phyloP scores from a whole-genome alignment of 495 filamentous ascomycete species.

The Trichocladium uniseriatum region DNA sequence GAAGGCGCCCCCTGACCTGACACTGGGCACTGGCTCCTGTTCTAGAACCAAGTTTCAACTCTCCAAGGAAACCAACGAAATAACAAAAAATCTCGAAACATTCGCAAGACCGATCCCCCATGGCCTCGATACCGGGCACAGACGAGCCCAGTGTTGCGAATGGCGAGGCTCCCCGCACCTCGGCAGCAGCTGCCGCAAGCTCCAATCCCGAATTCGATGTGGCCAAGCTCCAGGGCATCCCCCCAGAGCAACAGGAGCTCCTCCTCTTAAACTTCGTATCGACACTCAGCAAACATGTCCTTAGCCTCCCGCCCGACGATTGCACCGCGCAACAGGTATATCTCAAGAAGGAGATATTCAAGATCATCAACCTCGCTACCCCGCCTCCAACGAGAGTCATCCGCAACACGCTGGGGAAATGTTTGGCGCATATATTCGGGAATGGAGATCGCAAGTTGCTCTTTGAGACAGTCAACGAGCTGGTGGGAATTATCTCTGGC shows the following conservation, averaged over 20 bases:
- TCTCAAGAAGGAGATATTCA: constrained; percentile 82
- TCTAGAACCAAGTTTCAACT: background rate
- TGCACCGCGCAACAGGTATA: constrained; percentile 80
- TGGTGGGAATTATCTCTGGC: constrained; percentile 63
- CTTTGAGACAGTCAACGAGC: constrained; percentile 87
- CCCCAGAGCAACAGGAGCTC: constrained; percentile 91
- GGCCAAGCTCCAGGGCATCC: constrained; percentile 75
- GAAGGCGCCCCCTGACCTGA: constrained; percentile 6
- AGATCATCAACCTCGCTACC: constrained; percentile 76
- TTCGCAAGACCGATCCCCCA: constrained; percentile 6
- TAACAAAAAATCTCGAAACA: background rate
- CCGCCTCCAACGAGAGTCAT: constrained; percentile 83
- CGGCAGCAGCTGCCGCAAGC: constrained; percentile 27
- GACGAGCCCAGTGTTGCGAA: constrained; percentile 20
- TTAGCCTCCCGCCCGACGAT: constrained; percentile 60
- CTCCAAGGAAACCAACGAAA: background rate
- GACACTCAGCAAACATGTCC: constrained; percentile 71
- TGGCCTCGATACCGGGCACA: constrained; percentile 13
- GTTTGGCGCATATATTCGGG: constrained; percentile 72
- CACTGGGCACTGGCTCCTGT: background rate
- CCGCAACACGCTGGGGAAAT: constrained; percentile 76
- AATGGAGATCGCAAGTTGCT: constrained; percentile 87
- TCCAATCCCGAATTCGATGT: constrained; percentile 67
- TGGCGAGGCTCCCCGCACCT: constrained; percentile 16
- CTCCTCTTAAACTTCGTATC: constrained; percentile 85